Evolutionary conservation across 768 basidiomycete species (phyloP).

Genomic region (Phlebiopsis flavidoalba): DNA sequence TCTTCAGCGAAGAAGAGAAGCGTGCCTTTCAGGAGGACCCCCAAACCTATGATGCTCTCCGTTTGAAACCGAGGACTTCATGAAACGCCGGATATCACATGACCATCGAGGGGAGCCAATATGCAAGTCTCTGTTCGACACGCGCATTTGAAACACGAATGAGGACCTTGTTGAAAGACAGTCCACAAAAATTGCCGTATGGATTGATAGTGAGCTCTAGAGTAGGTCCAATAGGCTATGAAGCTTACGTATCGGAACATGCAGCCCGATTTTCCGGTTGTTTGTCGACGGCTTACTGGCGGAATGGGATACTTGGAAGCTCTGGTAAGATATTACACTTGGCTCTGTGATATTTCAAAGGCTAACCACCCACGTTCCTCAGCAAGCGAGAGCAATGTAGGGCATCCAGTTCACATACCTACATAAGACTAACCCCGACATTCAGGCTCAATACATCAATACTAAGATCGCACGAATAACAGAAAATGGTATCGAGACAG

Average conservation of each 20-base stretch:
- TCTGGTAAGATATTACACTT: slow-evolving; percentile 4
- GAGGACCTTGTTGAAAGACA: neutral
- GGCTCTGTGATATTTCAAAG: neutral
- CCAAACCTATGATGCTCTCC: neutral
- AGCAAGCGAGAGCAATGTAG: neutral
- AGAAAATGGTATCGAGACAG: slow-evolving; percentile 22
- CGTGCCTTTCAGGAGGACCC: slow-evolving; percentile 16
- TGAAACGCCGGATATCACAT: neutral
- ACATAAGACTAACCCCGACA: neutral
- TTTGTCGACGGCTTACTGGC: slow-evolving; percentile 26
- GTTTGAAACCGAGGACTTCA: neutral
- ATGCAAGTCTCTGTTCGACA: neutral
- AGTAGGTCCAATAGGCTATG: neutral
- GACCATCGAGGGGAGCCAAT: neutral
- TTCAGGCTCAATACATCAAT: neutral
- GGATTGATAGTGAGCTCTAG: neutral
- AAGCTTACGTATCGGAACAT: neutral
- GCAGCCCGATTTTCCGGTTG: slow-evolving; percentile 21
- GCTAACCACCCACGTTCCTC: slow-evolving; percentile 37
- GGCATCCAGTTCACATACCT: neutral
- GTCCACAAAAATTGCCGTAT: neutral
- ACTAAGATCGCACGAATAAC: slow-evolving; percentile 22
- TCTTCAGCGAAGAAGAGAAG: slow-evolving; percentile 18
- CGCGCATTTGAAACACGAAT: neutral
- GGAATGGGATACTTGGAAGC: slow-evolving; percentile 29